Evolutionary conservation across 75 land plant species (phyloP), one percentile per base, ranked within the genome.

Genomic region (Sequoiadendron giganteum): DNA sequence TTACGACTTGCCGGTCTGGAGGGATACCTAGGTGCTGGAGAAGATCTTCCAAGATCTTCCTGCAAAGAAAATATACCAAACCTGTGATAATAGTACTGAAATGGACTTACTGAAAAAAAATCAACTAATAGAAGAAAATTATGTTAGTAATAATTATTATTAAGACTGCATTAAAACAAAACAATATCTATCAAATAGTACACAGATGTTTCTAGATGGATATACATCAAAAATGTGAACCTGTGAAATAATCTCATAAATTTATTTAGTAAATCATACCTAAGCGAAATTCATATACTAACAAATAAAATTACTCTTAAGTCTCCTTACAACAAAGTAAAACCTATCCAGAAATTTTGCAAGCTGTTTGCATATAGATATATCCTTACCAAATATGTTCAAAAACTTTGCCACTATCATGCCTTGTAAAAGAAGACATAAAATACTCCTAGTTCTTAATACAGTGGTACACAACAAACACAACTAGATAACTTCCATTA

Each of bases 1-100:
- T 94, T 93, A 13, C 96, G 90, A 89, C 98, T 95, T 34, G 93
- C 94, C 1, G 98, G 95, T 76, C 95, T 94, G 39, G 98, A 96
- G 30, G 90, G 95, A 68, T 90, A 91, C 15, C 94, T 88, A 58
- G 95, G 90, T 16, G 92, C 93, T 21, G 95, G 92, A 84, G 92
- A 90, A 1, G 94, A 49, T 79, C 93, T 91, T 28, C 94, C 94
- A 79, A 96, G 88, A 84, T 97, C 99, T 88, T 97, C 94, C 99
- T 97, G 95, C 82, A 80, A 80, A 81, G 9, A 82, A 3, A 89
- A 38, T 32, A 82, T 40, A 25, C 19, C 16, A 28, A 25, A 84
- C 70, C 2, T 82, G 30, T 28, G 48, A 45, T 47, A 82, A 82
- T 47, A 42, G 3, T 13, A 45, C 1, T 19, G 10, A 82, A 82